Percentiles rank a stretch among this genome's conserved stretches.
Evolutionary conservation across 441 rosid species (phyloP).

Genomic region (Erodium moschatum): DNA sequence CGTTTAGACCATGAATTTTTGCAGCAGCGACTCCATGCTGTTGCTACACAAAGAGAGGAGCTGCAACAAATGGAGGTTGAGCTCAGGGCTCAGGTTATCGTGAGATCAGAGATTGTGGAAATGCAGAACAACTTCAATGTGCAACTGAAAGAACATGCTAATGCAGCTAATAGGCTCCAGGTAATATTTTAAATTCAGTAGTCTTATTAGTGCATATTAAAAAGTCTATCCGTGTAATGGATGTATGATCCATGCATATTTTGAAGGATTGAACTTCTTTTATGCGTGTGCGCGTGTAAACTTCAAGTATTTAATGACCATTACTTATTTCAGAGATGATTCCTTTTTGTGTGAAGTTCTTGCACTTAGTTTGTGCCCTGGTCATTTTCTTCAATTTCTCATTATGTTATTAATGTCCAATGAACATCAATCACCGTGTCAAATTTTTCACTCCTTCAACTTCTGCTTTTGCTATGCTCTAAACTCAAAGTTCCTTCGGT

Average conservation of each 20-base stretch:
- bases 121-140: slow-evolving; percentile 51
- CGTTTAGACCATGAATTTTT: slow-evolving; percentile 42
- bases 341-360: too few relatives aligned
- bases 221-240: neutral
- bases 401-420: too few relatives aligned
- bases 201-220: neutral
- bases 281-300: neutral
- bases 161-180: slow-evolving; percentile 64
- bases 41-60: slow-evolving; percentile 65
- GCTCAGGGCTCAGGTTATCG: slow-evolving; percentile 63
- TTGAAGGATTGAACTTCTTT: neutral
- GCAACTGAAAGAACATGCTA: slow-evolving; percentile 53
- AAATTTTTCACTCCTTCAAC: neutral
- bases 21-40: slow-evolving; percentile 53
- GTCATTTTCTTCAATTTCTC: neutral
- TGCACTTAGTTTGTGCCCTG: neutral
- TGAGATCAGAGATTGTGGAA: slow-evolving; percentile 52
- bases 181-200: slow-evolving; percentile 27
- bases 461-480: slow-evolving; percentile 1
- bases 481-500: slow-evolving; percentile 4
- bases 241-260: neutral
- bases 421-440: neutral
- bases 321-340: too few relatives aligned
- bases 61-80: slow-evolving; percentile 69
- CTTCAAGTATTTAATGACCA: neutral